Base-by-base conservation (phyloP, 352 stramenopile genomes). In the Lagenidium giganteum region DNA sequence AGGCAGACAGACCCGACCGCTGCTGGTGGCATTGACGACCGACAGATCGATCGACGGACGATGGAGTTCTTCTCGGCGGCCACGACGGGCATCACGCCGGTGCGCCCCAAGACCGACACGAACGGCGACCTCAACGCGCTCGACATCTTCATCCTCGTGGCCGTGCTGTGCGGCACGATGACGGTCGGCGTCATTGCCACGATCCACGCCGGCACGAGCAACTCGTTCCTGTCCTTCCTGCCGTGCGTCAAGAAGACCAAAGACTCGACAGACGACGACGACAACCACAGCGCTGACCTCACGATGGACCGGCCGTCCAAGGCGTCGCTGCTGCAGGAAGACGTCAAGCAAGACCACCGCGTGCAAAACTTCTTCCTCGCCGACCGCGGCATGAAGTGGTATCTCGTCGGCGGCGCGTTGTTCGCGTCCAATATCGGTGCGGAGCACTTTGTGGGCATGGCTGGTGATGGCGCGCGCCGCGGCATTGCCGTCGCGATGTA, bases 361-460 rank as follows among this genome's bases (percentile, higher is more conserved):
- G 39, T 64, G 28, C 42, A 47, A 18, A 80, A 71, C 56, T 86
- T 82, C 47, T 86, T 83, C 47, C 42, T 86, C 5, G 73, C 73
- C 2, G 73, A 86, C 35, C 66, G 70, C 7, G 65, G 70, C 37
- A 82, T 83, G 70, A 62, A 80, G 58, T 83, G 73, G 70, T 83
- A 78, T 40, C 67, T 80, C 27, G 67, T 83, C 5, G 70, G 70
- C 16, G 70, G 70, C 28, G 67, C 70, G 22, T 41, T 84, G 4
- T 87, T 84, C 41, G 71, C 71, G 12, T 78, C 61, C 36, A 84
- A 87, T 55, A 83, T 87, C 51, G 74, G 74, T 34, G 67, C 68
- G 12, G 66, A 84, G 46, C 71, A 84, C 51, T 87, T 87, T 57
- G 61, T 87, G 16, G 74, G 74, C 18, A 83, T 87, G 67, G 69